Percentiles rank a stretch among this genome's conserved stretches.
phyloP scores from a whole-genome alignment of 352 stramenopile species.

The Peronosclerospora sorghi region DNA sequence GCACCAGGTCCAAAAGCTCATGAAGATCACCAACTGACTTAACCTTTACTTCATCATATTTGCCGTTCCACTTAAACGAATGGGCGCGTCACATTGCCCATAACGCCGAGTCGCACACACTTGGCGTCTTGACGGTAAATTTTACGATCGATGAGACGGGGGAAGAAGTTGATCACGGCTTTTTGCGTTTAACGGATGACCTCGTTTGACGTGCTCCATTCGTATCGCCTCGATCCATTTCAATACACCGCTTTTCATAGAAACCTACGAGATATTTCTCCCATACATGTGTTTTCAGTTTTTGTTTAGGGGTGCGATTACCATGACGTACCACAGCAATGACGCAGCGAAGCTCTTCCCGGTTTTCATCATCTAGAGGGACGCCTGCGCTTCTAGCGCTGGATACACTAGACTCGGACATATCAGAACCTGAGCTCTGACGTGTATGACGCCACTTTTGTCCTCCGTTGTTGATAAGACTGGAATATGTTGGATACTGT shows the following conservation, averaged over 20 bases:
- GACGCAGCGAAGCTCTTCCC: constrained; percentile 97
- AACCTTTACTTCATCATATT: constrained; percentile 79
- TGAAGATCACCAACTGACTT: constrained; percentile 75
- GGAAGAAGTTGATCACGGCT: constrained; percentile 82
- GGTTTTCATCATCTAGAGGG: constrained; percentile 48
- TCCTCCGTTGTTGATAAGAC: constrained; percentile 7
- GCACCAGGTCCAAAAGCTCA: constrained; percentile 68
- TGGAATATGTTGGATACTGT: constrained; percentile 65
- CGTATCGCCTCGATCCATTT: constrained; percentile 79
- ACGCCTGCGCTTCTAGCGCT: constrained; percentile 36
- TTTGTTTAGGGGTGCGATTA: constrained; percentile 99
- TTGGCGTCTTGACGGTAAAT: constrained; percentile 74
- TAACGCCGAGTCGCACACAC: constrained; percentile 61
- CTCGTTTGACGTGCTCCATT: constrained; percentile 90
- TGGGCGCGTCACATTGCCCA: constrained; percentile 89
- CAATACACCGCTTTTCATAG: constrained; percentile 69
- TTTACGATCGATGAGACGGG: constrained; percentile 74
- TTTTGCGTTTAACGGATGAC: constrained; percentile 93
- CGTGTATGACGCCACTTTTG: constrained; percentile 32
- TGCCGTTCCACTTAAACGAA: constrained; percentile 88
- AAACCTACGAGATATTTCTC: constrained; percentile 79
- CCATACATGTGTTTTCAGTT: constrained; percentile 91
- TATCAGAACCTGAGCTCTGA: constrained; percentile 52
- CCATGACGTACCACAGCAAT: constrained; percentile 98
- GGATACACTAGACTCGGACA: constrained; percentile 56